Conservation (phyloP, 2,329 filamentous ascomycete genomes). For the Diaporthe sp. region DNA sequence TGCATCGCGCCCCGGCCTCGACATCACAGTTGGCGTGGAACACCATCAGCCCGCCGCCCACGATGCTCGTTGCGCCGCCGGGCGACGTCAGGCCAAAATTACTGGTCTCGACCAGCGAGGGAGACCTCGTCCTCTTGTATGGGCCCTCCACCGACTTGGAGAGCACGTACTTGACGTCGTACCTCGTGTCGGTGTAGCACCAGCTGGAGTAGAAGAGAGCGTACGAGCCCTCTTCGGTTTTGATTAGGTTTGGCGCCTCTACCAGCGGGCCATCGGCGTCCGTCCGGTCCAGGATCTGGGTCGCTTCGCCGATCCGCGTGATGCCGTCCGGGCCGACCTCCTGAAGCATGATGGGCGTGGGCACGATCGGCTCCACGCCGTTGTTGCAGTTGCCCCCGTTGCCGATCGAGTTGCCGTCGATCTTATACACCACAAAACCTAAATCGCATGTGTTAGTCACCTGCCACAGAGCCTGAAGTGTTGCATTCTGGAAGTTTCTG, state of each 20-base stretch:
- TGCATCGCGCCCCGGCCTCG: slow-evolving; percentile 30
- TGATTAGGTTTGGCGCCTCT: slow-evolving; percentile 68
- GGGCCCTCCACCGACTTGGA: slow-evolving; percentile 32
- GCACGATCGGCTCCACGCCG: slow-evolving; percentile 49
- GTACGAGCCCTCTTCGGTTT: slow-evolving; percentile 59
- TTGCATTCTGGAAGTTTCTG: too few species aligned
- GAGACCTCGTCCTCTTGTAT: slow-evolving; percentile 21
- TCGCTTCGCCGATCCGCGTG: slow-evolving; percentile 60
- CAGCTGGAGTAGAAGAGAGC: slow-evolving; percentile 72
- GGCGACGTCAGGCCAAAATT: slow-evolving; percentile 33
- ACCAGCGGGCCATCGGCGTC: slow-evolving; percentile 64
- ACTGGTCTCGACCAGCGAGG: slow-evolving; percentile 25
- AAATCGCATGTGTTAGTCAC: too few species aligned
- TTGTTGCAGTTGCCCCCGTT: slow-evolving; percentile 57
- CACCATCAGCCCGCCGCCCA: slow-evolving; percentile 28
- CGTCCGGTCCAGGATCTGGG: slow-evolving; percentile 57
- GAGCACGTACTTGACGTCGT: slow-evolving; percentile 71
- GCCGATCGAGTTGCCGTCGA: slow-evolving; percentile 70
- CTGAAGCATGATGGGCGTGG: slow-evolving; percentile 69
- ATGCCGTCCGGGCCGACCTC: slow-evolving; percentile 60
- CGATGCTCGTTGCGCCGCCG: slow-evolving; percentile 33
- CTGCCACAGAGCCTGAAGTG: too few species aligned
- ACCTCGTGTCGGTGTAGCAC: slow-evolving; percentile 63
- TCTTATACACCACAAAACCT: slow-evolving; percentile 74
- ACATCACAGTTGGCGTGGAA: slow-evolving; percentile 34